phyloP scores from a whole-genome alignment of 2,329 filamentous ascomycete genomes.

The Pseudopithomyces maydicus region DNA sequence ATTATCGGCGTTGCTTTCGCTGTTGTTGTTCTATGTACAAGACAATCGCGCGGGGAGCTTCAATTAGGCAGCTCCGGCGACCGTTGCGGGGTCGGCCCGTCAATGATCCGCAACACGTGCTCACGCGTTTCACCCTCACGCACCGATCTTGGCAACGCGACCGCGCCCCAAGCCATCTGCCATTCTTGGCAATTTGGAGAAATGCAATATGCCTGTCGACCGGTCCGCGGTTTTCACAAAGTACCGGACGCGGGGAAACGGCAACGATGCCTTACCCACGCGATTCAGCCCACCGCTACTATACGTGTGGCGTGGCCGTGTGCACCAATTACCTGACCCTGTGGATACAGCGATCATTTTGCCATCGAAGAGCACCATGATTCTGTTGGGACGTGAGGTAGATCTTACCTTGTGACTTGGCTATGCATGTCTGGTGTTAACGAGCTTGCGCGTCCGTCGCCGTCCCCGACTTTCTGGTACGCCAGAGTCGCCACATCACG shows the following conservation, averaged over 20 bases:
- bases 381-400: neutral
- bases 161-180: neutral
- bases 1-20: neutral
- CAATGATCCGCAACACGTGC: neutral
- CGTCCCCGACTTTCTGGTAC: neutral
- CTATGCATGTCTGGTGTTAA: conserved; percentile 8
- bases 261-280: neutral
- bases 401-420: conserved; percentile 13
- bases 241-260: neutral
- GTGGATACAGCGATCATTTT: neutral
- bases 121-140: neutral
- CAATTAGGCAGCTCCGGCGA: neutral
- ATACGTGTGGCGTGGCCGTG: too few species aligned
- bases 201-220: too few species aligned
- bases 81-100: neutral
- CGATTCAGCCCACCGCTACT: neutral
- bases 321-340: too few species aligned
- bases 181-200: too few species aligned
- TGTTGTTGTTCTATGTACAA: neutral
- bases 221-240: too few species aligned
- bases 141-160: neutral
- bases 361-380: neutral
- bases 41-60: conserved; percentile 1
- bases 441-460: neutral
- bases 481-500: neutral